A percentile compares a stretch with the other conserved stretches of the same genome.
Evolutionary conservation across 2,329 filamentous ascomycete species (phyloP).

Genomic region (Ophiocordyceps camponoti-floridani): DNA sequence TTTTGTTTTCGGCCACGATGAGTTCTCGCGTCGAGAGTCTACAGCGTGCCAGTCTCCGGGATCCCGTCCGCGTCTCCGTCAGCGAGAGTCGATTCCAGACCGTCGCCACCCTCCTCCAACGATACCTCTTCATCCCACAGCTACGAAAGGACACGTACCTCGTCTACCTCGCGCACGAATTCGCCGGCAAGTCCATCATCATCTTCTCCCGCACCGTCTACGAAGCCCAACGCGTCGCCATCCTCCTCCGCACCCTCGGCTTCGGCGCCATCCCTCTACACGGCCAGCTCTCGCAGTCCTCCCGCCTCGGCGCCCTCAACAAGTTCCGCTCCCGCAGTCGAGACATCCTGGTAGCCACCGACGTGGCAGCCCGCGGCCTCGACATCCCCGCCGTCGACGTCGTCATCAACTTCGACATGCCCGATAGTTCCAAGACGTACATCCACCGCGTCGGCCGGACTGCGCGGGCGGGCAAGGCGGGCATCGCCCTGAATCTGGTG

Average conservation of each 20-base stretch:
- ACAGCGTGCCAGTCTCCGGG: slow-evolving; percentile 72
- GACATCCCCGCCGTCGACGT: slow-evolving; percentile 86
- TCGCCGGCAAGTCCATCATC: slow-evolving; percentile 70
- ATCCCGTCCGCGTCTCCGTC: slow-evolving; percentile 70
- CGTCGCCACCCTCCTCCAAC: slow-evolving; percentile 73
- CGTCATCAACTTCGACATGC: slow-evolving; percentile 73
- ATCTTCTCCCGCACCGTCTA: slow-evolving; percentile 86
- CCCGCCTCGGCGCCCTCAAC: slow-evolving; percentile 70
- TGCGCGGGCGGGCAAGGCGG: slow-evolving; percentile 70
- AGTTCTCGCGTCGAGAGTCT: slow-evolving; percentile 83
- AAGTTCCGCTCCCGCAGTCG: slow-evolving; percentile 74
- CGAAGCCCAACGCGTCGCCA: slow-evolving; percentile 72
- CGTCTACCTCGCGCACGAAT: slow-evolving; percentile 71
- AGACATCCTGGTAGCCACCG: slow-evolving; percentile 79
- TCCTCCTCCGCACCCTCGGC: slow-evolving; percentile 67
- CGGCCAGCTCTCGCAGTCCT: slow-evolving; percentile 75
- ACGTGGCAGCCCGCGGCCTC: slow-evolving; percentile 82
- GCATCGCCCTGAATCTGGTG: slow-evolving; percentile 62
- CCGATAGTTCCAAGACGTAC: slow-evolving; percentile 75
- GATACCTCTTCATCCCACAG: slow-evolving; percentile 72
- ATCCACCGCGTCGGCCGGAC: slow-evolving; percentile 81
- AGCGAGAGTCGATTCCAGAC: slow-evolving; percentile 77
- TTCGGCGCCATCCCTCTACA: slow-evolving; percentile 87
- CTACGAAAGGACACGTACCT: slow-evolving; percentile 82
- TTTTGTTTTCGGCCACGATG: slow-evolving; percentile 89